These are phyloP conservation scores for Rhynchosporium agropyri DNA, from an alignment of 2,329 filamentous ascomycete genomes.

Conservation along the genomic window DNA sequence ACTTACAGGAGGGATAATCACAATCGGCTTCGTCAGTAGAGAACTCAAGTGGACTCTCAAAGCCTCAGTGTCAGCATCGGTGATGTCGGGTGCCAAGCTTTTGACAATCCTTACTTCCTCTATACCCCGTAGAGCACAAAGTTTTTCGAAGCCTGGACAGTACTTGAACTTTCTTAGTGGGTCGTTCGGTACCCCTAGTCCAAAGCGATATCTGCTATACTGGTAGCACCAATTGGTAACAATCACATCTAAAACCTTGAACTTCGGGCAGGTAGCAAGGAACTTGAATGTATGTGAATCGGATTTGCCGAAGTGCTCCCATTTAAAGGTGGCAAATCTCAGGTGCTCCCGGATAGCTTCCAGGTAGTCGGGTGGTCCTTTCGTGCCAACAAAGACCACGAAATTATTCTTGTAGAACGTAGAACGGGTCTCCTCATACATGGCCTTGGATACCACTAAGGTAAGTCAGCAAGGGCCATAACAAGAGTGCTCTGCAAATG, in stretches of 20 bases:
- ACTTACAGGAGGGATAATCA: neutral
- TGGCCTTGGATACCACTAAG: constrained; percentile 19
- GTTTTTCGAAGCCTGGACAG: constrained; percentile 27
- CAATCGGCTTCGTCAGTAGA: neutral
- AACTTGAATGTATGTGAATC: constrained; percentile 11
- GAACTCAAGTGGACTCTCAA: constrained; percentile 22
- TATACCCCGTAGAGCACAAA: constrained; percentile 26
- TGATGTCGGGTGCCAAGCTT: neutral
- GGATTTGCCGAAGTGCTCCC: constrained; percentile 20
- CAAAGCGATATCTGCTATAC: no score
- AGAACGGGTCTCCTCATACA: constrained; percentile 24
- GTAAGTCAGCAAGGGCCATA: no score
- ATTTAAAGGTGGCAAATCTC: constrained; percentile 25
- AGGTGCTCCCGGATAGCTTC: constrained; percentile 10
- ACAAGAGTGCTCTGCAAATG: no score
- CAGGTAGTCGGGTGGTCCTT: neutral
- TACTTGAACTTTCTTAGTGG: constrained; percentile 26
- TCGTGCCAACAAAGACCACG: neutral
- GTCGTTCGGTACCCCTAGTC: no score
- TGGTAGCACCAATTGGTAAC: neutral
- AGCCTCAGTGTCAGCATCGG: constrained; percentile 6
- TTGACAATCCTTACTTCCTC: constrained; percentile 27
- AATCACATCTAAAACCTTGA: constrained; percentile 19
- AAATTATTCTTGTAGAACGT: constrained; percentile 34
- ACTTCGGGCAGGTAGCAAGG: constrained; percentile 14